Percentiles rank a stretch among this genome's conserved stretches.
These are phyloP conservation scores for Plasmodium fragile DNA, from an alignment of 169 alveolate genomes.

Conservation along the genomic window DNA sequence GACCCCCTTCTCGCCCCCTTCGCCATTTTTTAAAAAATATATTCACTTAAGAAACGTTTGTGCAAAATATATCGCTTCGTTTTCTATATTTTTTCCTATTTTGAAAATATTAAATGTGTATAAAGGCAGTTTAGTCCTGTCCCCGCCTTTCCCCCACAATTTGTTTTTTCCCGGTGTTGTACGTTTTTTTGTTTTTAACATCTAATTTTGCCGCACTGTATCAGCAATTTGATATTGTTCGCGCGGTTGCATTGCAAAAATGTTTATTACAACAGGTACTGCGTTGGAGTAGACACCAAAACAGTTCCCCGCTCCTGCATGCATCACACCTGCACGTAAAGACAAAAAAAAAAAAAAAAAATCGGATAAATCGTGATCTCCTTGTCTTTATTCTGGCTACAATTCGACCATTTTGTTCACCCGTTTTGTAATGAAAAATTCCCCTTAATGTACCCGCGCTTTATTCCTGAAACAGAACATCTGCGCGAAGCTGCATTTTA, in stretches of 20 bases:
- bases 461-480: not conserved
- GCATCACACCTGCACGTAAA: not conserved
- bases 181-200: not conserved
- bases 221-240: not conserved
- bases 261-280: not conserved
- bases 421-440: not conserved
- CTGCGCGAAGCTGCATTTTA: not conserved
- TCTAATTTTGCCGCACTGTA: not conserved
- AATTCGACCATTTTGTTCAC: not conserved
- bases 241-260: not conserved
- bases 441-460: not conserved
- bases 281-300: not conserved
- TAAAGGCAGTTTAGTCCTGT: not conserved
- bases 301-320: not conserved
- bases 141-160: not conserved
- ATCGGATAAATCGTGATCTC: not conserved
- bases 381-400: not conserved
- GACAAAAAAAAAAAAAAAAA: not conserved
- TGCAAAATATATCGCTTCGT: not conserved
- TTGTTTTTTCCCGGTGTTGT: not conserved
- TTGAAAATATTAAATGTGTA: not conserved
- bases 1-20: not conserved
- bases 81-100: not conserved
- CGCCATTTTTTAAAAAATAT: not conserved
- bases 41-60: not conserved